Evolutionary conservation across 257 asterid genomes (phyloP).

Genomic region (Ehretia macrophylla): DNA sequence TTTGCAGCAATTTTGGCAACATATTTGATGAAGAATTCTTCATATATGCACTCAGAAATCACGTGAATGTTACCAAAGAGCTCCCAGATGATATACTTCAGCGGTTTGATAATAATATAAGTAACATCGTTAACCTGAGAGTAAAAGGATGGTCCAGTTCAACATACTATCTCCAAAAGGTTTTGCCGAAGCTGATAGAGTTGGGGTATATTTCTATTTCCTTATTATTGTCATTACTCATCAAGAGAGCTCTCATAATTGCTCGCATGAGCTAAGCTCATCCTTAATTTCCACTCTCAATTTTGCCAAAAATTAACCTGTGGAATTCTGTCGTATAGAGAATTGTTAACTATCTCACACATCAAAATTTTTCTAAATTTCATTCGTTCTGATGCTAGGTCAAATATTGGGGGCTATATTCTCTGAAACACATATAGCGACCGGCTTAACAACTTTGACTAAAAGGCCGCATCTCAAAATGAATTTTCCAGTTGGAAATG

Average conservation of each 20-base stretch:
- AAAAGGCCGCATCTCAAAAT: too few relatives aligned
- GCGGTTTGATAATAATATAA: constrained; percentile 68
- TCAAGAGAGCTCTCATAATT: neutral
- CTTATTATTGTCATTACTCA: constrained; percentile 1
- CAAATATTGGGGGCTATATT: too few relatives aligned
- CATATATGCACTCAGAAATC: constrained; percentile 92
- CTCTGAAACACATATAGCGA: too few relatives aligned
- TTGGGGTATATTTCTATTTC: constrained; percentile 55
- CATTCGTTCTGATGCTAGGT: too few relatives aligned
- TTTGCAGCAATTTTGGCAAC: constrained; percentile 86
- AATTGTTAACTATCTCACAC: too few relatives aligned
- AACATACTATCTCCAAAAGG: constrained; percentile 69
- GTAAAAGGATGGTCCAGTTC: constrained; percentile 98
- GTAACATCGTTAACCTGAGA: constrained; percentile 88
- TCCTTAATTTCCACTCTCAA: too few relatives aligned
- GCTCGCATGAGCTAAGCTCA: too few relatives aligned
- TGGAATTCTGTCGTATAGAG: too few relatives aligned
- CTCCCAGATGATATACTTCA: constrained; percentile 82
- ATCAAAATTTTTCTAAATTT: too few relatives aligned
- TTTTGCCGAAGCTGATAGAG: constrained; percentile 78
- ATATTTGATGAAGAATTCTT: constrained; percentile 98
- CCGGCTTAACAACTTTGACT: too few relatives aligned
- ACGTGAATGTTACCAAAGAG: constrained; percentile 64
- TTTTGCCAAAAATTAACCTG: too few relatives aligned
- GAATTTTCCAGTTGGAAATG: too few relatives aligned